Conservation (phyloP, 2,329 filamentous ascomycete genomes). For the Exserohilum rostratum region DNA sequence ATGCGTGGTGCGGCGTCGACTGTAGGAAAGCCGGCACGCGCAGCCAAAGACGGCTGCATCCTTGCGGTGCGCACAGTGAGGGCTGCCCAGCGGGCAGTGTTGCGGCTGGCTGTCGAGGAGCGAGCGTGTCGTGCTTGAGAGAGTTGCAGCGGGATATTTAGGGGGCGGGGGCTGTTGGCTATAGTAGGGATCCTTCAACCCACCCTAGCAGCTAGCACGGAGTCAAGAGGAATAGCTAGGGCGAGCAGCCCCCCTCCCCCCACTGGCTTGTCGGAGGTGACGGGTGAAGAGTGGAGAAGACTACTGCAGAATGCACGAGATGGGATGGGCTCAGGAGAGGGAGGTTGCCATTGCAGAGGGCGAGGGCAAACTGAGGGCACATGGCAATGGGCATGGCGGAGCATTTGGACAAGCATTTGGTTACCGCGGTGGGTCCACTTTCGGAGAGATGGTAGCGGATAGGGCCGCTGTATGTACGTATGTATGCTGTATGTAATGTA, state of each 20-base stretch:
- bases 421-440: slow-evolving; percentile 10
- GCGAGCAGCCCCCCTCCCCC: no score
- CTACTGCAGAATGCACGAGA: not conserved
- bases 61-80: not conserved
- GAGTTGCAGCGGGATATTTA: not conserved
- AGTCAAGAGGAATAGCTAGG: not conserved
- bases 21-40: not conserved
- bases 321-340: not conserved
- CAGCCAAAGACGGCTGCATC: not conserved
- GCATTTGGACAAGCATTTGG: slow-evolving; percentile 4
- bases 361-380: slow-evolving; percentile 1
- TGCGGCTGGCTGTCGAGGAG: not conserved
- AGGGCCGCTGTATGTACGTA: slow-evolving; percentile 12
- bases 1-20: not conserved
- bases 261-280: not conserved
- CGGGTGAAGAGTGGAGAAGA: not conserved
- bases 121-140: not conserved
- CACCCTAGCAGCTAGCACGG: slow-evolving; percentile 5
- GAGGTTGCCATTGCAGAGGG: not conserved
- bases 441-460: slow-evolving; percentile 19
- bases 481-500: slow-evolving; percentile 2
- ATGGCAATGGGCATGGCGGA: slow-evolving; percentile 1
- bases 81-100: not conserved
- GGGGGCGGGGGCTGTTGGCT: not conserved
- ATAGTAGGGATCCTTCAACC: not conserved